Evolutionary conservation across 805 yeast species (phyloP).

Genomic region (Saturnispora ahearnii): DNA sequence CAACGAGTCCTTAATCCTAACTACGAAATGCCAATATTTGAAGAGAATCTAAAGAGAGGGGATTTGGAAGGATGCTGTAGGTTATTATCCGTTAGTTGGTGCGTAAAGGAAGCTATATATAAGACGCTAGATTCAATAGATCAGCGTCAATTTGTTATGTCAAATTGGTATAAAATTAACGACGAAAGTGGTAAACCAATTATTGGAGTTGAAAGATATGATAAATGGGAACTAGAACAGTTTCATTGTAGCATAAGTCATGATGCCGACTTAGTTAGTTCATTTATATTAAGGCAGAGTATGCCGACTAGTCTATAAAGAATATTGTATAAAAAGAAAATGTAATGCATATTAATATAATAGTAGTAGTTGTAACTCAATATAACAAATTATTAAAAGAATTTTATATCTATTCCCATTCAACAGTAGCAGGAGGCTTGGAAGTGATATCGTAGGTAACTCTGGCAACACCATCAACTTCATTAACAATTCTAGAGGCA

Average conservation of each 20-base stretch:
- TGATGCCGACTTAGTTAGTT: slow-evolving; percentile 51
- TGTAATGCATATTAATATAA: background rate
- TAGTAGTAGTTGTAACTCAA: background rate
- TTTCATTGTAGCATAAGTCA: slow-evolving; percentile 54
- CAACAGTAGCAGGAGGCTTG: slow-evolving; percentile 99
- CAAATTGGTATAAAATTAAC: slow-evolving; percentile 46
- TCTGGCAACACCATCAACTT: slow-evolving; percentile 98
- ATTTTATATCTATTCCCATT: slow-evolving; percentile 72
- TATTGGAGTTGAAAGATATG: slow-evolving; percentile 27
- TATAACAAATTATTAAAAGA: background rate
- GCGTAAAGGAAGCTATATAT: slow-evolving; percentile 64
- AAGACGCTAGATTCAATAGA: slow-evolving; percentile 44
- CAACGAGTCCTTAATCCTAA: slow-evolving; percentile 42
- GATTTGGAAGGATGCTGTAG: slow-evolving; percentile 24
- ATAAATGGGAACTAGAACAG: slow-evolving; percentile 28
- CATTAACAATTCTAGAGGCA: slow-evolving; percentile 94
- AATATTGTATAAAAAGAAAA: background rate
- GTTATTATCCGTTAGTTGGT: slow-evolving; percentile 55
- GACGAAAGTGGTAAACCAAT: slow-evolving; percentile 35
- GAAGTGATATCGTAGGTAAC: slow-evolving; percentile 98
- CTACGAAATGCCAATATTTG: slow-evolving; percentile 32
- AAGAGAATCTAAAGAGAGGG: slow-evolving; percentile 6
- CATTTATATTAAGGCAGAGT: slow-evolving; percentile 36
- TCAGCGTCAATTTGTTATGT: slow-evolving; percentile 48
- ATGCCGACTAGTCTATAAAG: background rate